phyloP scores from a whole-genome alignment of 495 filamentous ascomycete species.

The Tuber magnatum region DNA sequence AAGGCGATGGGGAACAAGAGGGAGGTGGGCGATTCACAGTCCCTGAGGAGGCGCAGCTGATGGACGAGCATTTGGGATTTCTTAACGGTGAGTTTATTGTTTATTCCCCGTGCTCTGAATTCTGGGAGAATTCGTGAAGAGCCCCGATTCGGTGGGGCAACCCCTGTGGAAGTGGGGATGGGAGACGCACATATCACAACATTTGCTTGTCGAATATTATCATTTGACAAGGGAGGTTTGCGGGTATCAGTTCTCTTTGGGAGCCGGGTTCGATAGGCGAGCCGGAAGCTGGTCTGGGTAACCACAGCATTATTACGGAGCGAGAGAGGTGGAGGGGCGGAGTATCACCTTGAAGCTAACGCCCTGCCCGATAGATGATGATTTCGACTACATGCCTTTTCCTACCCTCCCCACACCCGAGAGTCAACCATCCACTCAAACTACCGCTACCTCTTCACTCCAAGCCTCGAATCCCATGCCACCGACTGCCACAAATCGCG shows the following conservation, averaged over 20 bases:
- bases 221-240: constrained; percentile 1
- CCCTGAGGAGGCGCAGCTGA: constrained; percentile 28
- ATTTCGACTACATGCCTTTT: constrained; percentile 23
- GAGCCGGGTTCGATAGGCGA: background rate
- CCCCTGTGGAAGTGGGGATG: constrained; percentile 1
- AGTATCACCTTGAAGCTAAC: constrained; percentile 12
- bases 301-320: background rate
- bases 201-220: constrained; percentile 8
- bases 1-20: constrained; percentile 11
- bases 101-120: constrained; percentile 3
- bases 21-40: constrained; percentile 14
- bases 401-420: constrained; percentile 49
- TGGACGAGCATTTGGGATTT: constrained; percentile 30
- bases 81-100: constrained; percentile 29
- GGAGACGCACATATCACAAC: constrained; percentile 27
- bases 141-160: background rate
- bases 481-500: constrained; percentile 8
- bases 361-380: constrained; percentile 13
- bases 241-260: constrained; percentile 4
- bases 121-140: constrained; percentile 6
- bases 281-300: background rate
- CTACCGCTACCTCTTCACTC: constrained; percentile 24
- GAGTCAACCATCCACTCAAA: constrained; percentile 43
- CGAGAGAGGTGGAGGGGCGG: constrained; percentile 1
- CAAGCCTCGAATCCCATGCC: constrained; percentile 7